Evolutionary conservation across 73 alveolate species (phyloP), one percentile per base, ranked within the genome.

Genomic region (Paramecium octaurelia): DNA sequence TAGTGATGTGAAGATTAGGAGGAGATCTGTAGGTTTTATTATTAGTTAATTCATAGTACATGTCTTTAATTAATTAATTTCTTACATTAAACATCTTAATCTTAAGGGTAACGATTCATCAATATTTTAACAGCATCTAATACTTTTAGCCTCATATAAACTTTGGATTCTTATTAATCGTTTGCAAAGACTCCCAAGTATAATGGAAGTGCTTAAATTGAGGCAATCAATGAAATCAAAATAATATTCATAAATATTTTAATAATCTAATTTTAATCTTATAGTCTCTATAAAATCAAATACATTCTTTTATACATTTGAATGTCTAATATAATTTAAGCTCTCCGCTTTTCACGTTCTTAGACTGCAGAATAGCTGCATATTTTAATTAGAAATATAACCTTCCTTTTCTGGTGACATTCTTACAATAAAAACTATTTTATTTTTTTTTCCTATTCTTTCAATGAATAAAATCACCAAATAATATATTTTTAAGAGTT

Each of bases 1-100:
- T 80, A 0, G 91, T 80, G 12, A 80, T 80, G 16, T 80, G 91
- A 24, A 80, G 44, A 42, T 42, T 44, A 9, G 91, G 75, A 20
- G 91, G 91, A 40, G 70, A 23, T 24, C 57, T 34, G 46, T 80
- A 80, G 12, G 73, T 46, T 80, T 44, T 44, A 44, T 44, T 80
- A 64, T 64, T 64, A 12, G 9, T 64, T 64, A 64, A 24, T 64
- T 64, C 84, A 64, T 64, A 34, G 24, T 64, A 64, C 84, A 64
- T 64, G 27, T 64, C 84, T 64, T 31, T 64, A 64, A 14, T 64
- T 7, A 14, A 6, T 64, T 8, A 64, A 11, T 64, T 64, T 54
- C 69, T 64, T 64, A 64, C 84, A 64, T 64, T 64, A 64, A 3
- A 64, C 69, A 64, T 64, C 48, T 64, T 27, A 8, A 64, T 64